Percentiles rank a stretch among this genome's conserved stretches.
These are phyloP conservation scores for Oidium heveae DNA, from an alignment of 2,329 filamentous ascomycete species.

Conservation along the genomic window DNA sequence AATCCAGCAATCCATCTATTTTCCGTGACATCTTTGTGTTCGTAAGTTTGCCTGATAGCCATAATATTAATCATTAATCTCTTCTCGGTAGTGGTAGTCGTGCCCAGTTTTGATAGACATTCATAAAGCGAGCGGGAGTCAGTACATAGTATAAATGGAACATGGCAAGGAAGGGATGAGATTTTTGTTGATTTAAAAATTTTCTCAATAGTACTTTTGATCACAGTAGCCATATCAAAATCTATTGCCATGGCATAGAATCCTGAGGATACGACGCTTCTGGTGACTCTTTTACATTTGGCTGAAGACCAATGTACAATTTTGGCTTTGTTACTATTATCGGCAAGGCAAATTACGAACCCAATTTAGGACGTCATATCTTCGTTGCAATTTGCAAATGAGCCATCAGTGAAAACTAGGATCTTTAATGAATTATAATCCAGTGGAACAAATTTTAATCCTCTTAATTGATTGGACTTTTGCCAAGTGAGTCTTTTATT, in stretches of 20 bases:
- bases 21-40: background rate
- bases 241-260: constrained; percentile 2
- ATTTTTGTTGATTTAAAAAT: background rate
- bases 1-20: background rate
- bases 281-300: constrained; percentile 2
- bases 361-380: background rate
- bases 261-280: background rate
- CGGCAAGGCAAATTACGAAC: background rate
- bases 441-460: background rate
- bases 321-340: background rate
- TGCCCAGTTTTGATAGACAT: background rate
- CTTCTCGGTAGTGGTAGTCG: constrained; percentile 1
- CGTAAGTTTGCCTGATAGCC: background rate
- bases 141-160: background rate
- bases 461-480: background rate
- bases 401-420: background rate
- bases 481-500: constrained; percentile 1
- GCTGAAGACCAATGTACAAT: background rate
- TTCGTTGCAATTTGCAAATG: background rate
- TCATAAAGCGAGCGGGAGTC: constrained; percentile 1
- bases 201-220: background rate
- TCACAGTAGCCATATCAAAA: constrained; percentile 1
- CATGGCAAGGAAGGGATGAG: background rate
- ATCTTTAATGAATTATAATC: background rate
- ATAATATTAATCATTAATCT: background rate